Percentiles rank a stretch among this genome's conserved stretches.
phyloP scores from a whole-genome alignment of 352 stramenopile genomes.

The Pythium myriotylum region DNA sequence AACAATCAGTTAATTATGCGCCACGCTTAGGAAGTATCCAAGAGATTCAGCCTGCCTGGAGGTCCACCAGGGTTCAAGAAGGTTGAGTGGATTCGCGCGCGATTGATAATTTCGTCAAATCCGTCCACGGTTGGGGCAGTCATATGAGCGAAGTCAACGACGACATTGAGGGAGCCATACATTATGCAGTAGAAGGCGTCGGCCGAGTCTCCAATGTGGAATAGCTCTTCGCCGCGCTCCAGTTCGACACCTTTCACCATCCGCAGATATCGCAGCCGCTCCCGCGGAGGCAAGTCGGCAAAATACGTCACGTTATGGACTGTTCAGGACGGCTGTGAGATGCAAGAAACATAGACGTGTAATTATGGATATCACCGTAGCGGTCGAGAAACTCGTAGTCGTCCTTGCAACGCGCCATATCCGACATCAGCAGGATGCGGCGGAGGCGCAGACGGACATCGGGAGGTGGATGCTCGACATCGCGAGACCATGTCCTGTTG shows the following conservation, averaged over 20 bases:
- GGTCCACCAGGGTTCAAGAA: constrained; percentile 60
- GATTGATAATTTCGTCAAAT: constrained; percentile 76
- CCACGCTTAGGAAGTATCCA: neutral
- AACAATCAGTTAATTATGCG: neutral
- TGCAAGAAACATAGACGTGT: too few relatives aligned
- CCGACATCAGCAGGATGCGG: constrained; percentile 48
- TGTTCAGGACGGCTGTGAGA: too few relatives aligned
- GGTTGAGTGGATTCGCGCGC: constrained; percentile 66
- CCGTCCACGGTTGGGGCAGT: constrained; percentile 63
- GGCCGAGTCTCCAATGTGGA: constrained; percentile 66
- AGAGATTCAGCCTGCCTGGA: constrained; percentile 29
- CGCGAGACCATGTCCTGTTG: constrained; percentile 2
- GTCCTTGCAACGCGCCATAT: constrained; percentile 39
- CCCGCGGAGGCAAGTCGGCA: constrained; percentile 48
- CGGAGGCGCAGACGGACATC: constrained; percentile 49
- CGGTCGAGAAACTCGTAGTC: constrained; percentile 76
- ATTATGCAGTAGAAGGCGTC: constrained; percentile 82
- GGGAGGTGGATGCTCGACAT: constrained; percentile 34
- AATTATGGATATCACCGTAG: constrained; percentile 61
- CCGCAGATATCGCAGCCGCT: constrained; percentile 63
- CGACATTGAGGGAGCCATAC: constrained; percentile 71
- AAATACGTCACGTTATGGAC: constrained; percentile 72
- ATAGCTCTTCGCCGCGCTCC: constrained; percentile 62
- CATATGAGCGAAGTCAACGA: constrained; percentile 76
- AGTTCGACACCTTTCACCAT: constrained; percentile 69